Base-by-base conservation (phyloP, 2,329 filamentous ascomycete genomes). In the Verticillium zaregamsianum region DNA sequence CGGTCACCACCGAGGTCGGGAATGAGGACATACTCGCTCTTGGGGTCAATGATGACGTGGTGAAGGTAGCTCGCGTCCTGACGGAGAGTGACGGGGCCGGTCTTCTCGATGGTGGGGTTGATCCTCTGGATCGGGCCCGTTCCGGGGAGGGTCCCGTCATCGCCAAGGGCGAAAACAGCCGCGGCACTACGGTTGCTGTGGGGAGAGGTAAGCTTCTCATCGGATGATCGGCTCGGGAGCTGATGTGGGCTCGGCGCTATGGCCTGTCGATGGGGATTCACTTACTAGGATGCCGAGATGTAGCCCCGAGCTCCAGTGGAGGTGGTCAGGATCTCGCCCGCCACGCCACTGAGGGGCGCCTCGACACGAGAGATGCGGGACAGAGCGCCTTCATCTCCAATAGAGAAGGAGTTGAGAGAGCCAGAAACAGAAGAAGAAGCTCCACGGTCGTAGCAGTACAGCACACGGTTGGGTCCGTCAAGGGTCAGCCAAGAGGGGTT, bases 231-330 rank as follows among this genome's bases (percentile, higher is more conserved):
- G 31, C 5, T 32, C 35, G 35, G 59, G 20, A 54, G 17, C 0
- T 49, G 23, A 61, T 17, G 35, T 25, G 45, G n/a, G 8, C 20
- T 49, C 45, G 55, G 60, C 28, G 55, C 55, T 3, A 57, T 12
- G 28, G 11, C 23, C 45, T 23, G 45, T 25, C 45, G 12, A 9
- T 49, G n/a, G 20, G 15, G 52, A 20, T 12, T 35, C 1, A 67
- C 64, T 65, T 23, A 67, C 65, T 60, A 67, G 9, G 65, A 67
- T 25, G 64, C 59, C 37, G 59, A 62, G 35, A 67, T 61, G 35
- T 67, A 67, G 23, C 63, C 64, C 33, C 64, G 63, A 32, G 56
- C 63, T 12, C 65, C 65, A 49, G 60, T 62, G 20, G 64, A 33
- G 15, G 64, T 62, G 3, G 63, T 66, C 54, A 67, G 52, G 40